Conservation (phyloP, 208 protist genomes). For the Phytomonas sp. region DNA sequence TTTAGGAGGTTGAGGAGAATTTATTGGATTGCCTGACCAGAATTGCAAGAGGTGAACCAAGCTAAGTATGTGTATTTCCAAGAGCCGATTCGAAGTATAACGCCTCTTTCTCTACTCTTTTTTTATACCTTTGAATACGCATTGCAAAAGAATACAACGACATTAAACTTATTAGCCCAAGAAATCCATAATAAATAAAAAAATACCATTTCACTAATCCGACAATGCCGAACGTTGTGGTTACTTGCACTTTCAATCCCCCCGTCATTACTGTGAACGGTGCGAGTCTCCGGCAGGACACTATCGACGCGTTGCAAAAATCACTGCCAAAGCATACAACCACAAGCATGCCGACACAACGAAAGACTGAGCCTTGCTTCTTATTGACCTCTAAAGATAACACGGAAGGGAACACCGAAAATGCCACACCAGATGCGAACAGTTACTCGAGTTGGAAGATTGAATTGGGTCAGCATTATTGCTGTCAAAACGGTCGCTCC, state of each 20-base stretch:
- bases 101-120: too few relatives aligned
- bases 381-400: conserved; percentile 21
- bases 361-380: conserved; percentile 37
- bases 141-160: not conserved
- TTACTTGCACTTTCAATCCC: conserved; percentile 78
- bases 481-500: conserved; percentile 54
- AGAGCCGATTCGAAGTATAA: too few relatives aligned
- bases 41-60: too few relatives aligned
- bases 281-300: conserved; percentile 66
- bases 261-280: conserved; percentile 58
- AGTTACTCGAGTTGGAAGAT: conserved; percentile 60
- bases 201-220: not conserved
- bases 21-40: too few relatives aligned
- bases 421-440: conserved; percentile 3
- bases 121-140: too few relatives aligned
- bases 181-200: not conserved
- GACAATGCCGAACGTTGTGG: conserved; percentile 76
- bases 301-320: conserved; percentile 57
- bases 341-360: conserved; percentile 36
- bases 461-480: conserved; percentile 76
- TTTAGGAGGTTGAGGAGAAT: not conserved
- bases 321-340: conserved; percentile 56
- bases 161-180: conserved; percentile 1
- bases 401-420: conserved; percentile 7
- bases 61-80: too few relatives aligned